Base-by-base conservation (phyloP, 1,284 basidiomycete species). In the Sutorius eximius region DNA sequence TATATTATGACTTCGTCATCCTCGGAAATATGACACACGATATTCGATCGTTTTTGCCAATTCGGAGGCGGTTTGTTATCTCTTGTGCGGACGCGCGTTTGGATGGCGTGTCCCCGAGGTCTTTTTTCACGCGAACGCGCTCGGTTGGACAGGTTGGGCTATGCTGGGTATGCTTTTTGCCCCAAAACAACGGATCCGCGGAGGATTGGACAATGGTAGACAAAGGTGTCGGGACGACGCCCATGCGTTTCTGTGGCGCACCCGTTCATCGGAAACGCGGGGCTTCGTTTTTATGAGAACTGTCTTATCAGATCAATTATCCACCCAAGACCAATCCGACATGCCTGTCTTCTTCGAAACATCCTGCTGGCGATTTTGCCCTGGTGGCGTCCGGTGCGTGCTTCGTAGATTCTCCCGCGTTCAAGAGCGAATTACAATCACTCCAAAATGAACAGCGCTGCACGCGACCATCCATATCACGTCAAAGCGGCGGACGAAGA, bases 21-120 rank as follows among this genome's bases (percentile, higher is more conserved):
- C 67, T 69, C 63, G 67, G 64, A 68, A 62, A 69, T 65, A 49
- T 48, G 32, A 45, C 20, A 27, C 53, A 51, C 40, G 51, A 52
- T 45, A 43, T 44, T 51, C 51, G 51, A 55, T 49, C 48, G 33
- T 20, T 51, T 49, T 60, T 57, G 38, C 54, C 42, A 48, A 45
- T 56, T 56, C 43, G 22, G 27, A 42, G 47, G 44, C 37, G 40
- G 42, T 48, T 46, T 13, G 33, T 22, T 45, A 32, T 53, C 30
- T 16, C 20, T 51, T 10, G 45, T 37, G 30, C 27, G 36, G 49
- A 44, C 3, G 49, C 32, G 46, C 18, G 18, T 29, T 29, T 34
- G 36, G 36, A 11, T 34, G 48, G 43, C 5, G 36, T 37, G 44
- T 16, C 15, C 33, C 4, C 13, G 22, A 36, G 22, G 46, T 30